Base-by-base conservation (phyloP, 1,139 yeast genomes). In the Blastobotrys arbuscula region DNA sequence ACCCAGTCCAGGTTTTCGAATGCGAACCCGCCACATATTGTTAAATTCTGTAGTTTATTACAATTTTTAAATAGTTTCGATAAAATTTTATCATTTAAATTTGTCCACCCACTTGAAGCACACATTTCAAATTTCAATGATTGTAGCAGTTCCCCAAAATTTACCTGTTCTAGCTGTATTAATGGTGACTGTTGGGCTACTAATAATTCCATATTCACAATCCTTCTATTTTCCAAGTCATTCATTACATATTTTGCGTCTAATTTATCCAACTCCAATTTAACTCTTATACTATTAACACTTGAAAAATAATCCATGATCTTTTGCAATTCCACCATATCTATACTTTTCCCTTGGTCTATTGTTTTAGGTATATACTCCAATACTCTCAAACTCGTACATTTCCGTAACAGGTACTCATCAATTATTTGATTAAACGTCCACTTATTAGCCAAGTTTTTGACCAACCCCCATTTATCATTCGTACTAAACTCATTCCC, bases 371-470 rank as follows among this genome's bases (percentile, higher is more conserved):
- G 47, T 9, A 6, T 28, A n/a, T 26, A 43, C 30, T 43, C 47
- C 20, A 43, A 18, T 5, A 43, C 41, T 13, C 42, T 23, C 30
- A 43, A 26, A 28, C 41, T 43, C 3, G 41, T 43, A 26, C 47
- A 43, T 30, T 36, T 15, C 12, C 36, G 15, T 2, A 41, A 35
- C 15, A 43, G 30, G 3, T 5, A 28, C 2, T n/a, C n/a, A 3
- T 12, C 3, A 2, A 43, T 3, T 18, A 43, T 10, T 12, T 26
- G 23, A n/a, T 36, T 16, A 20, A 43, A 36, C 19, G 21, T 35
- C 45, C 33, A 24, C 10, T 28, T 28, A n/a, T n/a, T n/a, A n/a
- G n/a, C n/a, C n/a, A n/a, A n/a, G n/a, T n/a, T n/a, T n/a, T n/a
- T n/a, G 3, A 20, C 39, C 2, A 21, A 20, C 24, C 45, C 45